phyloP scores from a whole-genome alignment of 331 rosid species.

The Rhamnella rubrinervis region DNA sequence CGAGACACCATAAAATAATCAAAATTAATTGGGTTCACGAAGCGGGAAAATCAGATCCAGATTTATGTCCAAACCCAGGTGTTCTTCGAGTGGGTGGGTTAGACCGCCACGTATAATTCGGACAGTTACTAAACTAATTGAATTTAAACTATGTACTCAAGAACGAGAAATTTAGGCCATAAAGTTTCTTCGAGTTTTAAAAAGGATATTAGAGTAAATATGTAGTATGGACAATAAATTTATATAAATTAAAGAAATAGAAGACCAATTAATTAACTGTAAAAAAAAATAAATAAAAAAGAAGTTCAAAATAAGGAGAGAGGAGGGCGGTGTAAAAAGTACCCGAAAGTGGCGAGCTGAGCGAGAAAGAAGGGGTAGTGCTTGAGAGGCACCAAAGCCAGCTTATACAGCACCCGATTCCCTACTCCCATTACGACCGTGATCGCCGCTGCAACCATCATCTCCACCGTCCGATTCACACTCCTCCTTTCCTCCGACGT shows the following conservation, averaged over 20 bases:
- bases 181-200: no score
- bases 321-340: slow-evolving; percentile 16
- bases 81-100: no score
- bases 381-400: slow-evolving; percentile 86
- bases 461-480: slow-evolving; percentile 49
- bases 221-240: no score
- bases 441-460: slow-evolving; percentile 52
- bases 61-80: no score
- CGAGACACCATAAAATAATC: not conserved
- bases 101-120: no score
- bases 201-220: no score
- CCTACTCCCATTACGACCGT: slow-evolving; percentile 84
- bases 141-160: no score
- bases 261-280: not conserved
- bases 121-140: no score
- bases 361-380: slow-evolving; percentile 89
- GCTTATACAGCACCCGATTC: slow-evolving; percentile 76
- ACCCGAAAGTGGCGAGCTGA: slow-evolving; percentile 95
- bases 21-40: not conserved
- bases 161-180: no score
- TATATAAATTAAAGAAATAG: not conserved
- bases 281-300: no score
- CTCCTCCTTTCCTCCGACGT: slow-evolving; percentile 21
- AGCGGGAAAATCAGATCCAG: no score
- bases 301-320: no score